Evolutionary conservation across 2,329 filamentous ascomycete species (phyloP).

Genomic region (Aspergillus sergii): DNA sequence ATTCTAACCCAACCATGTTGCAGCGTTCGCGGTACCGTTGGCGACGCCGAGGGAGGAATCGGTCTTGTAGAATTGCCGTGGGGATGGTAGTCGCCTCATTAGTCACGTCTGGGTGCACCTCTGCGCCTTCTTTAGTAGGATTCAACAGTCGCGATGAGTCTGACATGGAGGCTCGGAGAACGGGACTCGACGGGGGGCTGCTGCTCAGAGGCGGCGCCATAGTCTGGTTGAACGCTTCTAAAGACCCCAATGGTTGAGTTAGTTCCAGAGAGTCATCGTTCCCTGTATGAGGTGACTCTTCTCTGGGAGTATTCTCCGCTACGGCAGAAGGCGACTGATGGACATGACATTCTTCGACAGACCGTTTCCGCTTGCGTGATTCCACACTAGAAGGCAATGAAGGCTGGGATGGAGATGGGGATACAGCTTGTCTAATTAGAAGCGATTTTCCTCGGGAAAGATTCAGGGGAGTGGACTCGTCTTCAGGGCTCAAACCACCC

Average conservation of each 20-base stretch:
- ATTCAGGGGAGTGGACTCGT: conserved; percentile 49
- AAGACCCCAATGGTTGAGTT: conserved; percentile 16
- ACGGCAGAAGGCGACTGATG: conserved; percentile 27
- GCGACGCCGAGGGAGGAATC: conserved; percentile 38
- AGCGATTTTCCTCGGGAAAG: conserved; percentile 36
- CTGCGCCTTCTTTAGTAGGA: not conserved
- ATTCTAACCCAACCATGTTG: conserved; percentile 21
- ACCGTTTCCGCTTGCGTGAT: conserved; percentile 43
- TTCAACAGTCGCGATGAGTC: conserved; percentile 4
- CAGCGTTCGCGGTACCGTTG: conserved; percentile 21
- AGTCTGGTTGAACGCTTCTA: conserved; percentile 36
- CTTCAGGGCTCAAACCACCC: conserved; percentile 45
- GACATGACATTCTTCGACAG: conserved; percentile 30
- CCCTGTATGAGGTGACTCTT: conserved; percentile 17
- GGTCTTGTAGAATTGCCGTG: conserved; percentile 40
- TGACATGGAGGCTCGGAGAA: conserved; percentile 11
- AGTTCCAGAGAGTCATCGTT: conserved; percentile 10
- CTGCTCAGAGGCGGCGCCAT: conserved; percentile 43
- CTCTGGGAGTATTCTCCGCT: conserved; percentile 23
- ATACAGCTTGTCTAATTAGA: conserved; percentile 21
- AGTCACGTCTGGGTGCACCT: not conserved
- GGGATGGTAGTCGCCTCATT: conserved; percentile 27
- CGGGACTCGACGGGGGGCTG: conserved; percentile 28
- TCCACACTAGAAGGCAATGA: conserved; percentile 30
- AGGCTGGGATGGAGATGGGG: conserved; percentile 27